phyloP scores from a whole-genome alignment of 352 stramenopile species.

The Pythium vanterpoolii region DNA sequence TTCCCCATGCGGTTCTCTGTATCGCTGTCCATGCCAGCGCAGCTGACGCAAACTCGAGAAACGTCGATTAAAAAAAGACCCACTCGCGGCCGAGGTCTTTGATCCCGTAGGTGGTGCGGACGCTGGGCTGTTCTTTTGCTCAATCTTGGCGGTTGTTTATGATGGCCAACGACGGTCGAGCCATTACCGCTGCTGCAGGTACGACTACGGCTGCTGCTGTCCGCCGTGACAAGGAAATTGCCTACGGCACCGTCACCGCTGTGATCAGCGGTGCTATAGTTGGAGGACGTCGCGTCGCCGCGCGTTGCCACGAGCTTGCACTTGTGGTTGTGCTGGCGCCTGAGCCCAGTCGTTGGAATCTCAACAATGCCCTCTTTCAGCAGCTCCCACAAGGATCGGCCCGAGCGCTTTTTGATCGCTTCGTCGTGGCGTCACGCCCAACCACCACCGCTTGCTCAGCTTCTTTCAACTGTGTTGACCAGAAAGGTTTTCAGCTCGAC shows the following conservation, averaged over 20 bases:
- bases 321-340: background rate
- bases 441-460: conserved; percentile 11
- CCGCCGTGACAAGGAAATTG: too few relatives aligned
- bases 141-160: background rate
- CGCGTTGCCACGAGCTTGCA: background rate
- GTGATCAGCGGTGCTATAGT: too few relatives aligned
- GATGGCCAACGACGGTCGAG: background rate
- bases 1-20: background rate
- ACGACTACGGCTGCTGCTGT: background rate
- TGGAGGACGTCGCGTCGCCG: background rate
- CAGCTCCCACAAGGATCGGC: conserved; percentile 23
- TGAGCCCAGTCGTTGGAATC: conserved; percentile 1
- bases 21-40: background rate
- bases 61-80: background rate
- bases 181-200: background rate
- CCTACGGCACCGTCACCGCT: too few relatives aligned
- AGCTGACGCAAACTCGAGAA: background rate
- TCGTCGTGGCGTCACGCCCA: conserved; percentile 25
- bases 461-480: conserved; percentile 28
- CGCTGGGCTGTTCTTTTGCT: background rate
- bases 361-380: conserved; percentile 6
- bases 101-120: background rate
- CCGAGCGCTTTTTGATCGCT: conserved; percentile 14
- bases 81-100: background rate
- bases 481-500: conserved; percentile 25